phyloP scores from a whole-genome alignment of 2,329 filamentous ascomycete genomes.

The Colletotrichum tofieldiae region DNA sequence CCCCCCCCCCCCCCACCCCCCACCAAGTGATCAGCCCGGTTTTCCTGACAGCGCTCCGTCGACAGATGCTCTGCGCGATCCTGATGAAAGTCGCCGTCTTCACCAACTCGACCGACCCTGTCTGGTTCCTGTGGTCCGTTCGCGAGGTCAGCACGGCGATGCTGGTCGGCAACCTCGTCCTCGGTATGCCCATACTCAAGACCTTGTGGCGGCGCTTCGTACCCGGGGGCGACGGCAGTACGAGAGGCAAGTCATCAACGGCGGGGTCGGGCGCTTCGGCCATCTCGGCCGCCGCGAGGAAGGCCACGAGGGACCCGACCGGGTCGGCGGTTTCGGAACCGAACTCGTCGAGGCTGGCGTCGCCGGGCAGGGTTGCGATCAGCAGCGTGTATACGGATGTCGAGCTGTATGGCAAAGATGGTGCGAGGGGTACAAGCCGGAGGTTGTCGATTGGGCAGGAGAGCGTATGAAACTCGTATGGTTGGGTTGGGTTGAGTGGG shows the following conservation, averaged over 20 bases:
- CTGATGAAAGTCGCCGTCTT: constrained; percentile 34
- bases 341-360: constrained; percentile 1
- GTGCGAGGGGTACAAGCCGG: not conserved
- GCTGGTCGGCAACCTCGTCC: constrained; percentile 40
- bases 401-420: constrained; percentile 18
- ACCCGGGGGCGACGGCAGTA: constrained; percentile 1
- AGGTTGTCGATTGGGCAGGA: constrained; percentile 19
- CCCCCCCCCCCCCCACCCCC: no score
- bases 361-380: constrained; percentile 9
- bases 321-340: not conserved
- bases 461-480: constrained; percentile 6
- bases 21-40: no score
- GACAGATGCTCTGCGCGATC: constrained; percentile 34
- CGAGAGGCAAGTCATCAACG: not conserved
- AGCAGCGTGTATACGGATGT: constrained; percentile 21
- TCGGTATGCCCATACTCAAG: constrained; percentile 31
- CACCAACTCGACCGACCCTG: constrained; percentile 8
- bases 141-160: constrained; percentile 39
- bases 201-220: constrained; percentile 27
- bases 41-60: not conserved
- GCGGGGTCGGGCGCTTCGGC: not conserved
- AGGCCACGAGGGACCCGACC: not conserved
- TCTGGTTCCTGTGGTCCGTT: constrained; percentile 41
- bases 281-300: not conserved
- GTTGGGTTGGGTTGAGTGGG: not conserved